These are phyloP conservation scores for Russula foetens DNA, from an alignment of 768 basidiomycete genomes.

Conservation along the genomic window DNA sequence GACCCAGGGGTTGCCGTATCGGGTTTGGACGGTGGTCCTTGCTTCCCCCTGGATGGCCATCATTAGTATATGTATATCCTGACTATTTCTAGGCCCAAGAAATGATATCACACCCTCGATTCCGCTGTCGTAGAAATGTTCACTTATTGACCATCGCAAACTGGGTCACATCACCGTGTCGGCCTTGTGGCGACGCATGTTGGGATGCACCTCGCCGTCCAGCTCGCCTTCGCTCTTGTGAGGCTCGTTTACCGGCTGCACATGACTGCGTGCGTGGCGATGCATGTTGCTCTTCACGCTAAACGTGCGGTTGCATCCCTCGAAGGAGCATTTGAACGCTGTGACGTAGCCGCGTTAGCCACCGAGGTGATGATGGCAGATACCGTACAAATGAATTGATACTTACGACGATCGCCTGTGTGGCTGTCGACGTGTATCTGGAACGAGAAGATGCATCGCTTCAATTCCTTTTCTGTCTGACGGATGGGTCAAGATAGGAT, in stretches of 20 bases:
- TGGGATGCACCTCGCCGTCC: too few species aligned
- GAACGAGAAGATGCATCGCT: constrained; percentile 2
- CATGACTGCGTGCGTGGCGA: constrained; percentile 70
- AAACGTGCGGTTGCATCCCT: constrained; percentile 72
- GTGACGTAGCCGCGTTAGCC: constrained; percentile 10
- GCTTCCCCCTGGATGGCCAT: constrained; percentile 1
- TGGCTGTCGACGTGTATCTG: constrained; percentile 83
- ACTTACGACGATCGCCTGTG: constrained; percentile 78
- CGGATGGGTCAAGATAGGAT: not conserved
- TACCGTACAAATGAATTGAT: not conserved
- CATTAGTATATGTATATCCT: not conserved
- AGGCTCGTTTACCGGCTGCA: constrained; percentile 21
- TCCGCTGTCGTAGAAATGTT: not conserved
- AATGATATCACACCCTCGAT: not conserved
- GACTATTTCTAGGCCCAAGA: not conserved
- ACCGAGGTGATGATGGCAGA: constrained; percentile 8
- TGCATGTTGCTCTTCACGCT: constrained; percentile 88
- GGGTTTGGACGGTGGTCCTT: too few species aligned
- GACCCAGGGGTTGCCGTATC: too few species aligned
- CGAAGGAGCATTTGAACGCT: constrained; percentile 72
- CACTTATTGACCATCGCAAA: not conserved
- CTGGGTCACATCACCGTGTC: not conserved
- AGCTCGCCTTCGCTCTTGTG: constrained; percentile 14
- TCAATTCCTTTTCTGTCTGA: not conserved
- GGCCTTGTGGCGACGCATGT: too few species aligned